Evolutionary conservation across 179 eudicot genomes (phyloP), one percentile per base, ranked within the genome.

Genomic region (Drosera spatulata): DNA sequence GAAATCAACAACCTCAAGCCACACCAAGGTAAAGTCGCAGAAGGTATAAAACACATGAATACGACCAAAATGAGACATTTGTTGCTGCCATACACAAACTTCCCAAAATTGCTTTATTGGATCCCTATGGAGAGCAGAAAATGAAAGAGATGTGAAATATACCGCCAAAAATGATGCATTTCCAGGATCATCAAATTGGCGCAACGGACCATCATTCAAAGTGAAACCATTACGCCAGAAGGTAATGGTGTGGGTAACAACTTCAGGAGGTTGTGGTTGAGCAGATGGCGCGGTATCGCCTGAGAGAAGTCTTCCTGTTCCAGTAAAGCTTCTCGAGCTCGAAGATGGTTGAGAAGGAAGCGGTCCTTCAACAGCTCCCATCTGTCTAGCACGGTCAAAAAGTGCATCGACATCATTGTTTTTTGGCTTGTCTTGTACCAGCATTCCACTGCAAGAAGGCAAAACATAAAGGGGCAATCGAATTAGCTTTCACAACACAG

Each of bases 171-270:
- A 83, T 49, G 88, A 44, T 45, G 91, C 96, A 71, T 91, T 91
- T 61, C 62, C 85, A 38, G 81, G 87, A 70, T 88, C 97, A 70
- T 85, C 91, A 53, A 88, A 44, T 67, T 84, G 72, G 61, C 96
- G 79, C 67, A 88, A 75, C 59, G 97, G 96, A 42, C 97, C 96
- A 80, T 83, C 91, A 69, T 83, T 54, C 37, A 91, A 78, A 9
- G 95, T 76, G 58, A 88, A 91, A 14, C 97, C 97, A 70, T 91
- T 82, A 50, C 71, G 81, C 96, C 96, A 91, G 59, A 91, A 80
- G 63, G 70, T 67, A 57, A 91, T 80, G 40, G 67, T 85, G 65
- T 80, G 85, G 10, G 55, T 67, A 40, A 77, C 65, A 53, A 57
- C 39, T 67, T 78, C 82, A 63, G 88, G 85, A 56, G 67, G 86